Percentiles rank a stretch among this genome's conserved stretches.
These are phyloP conservation scores for Blastobotrys chiropterorum DNA, from an alignment of 805 yeast species.

Conservation along the genomic window DNA sequence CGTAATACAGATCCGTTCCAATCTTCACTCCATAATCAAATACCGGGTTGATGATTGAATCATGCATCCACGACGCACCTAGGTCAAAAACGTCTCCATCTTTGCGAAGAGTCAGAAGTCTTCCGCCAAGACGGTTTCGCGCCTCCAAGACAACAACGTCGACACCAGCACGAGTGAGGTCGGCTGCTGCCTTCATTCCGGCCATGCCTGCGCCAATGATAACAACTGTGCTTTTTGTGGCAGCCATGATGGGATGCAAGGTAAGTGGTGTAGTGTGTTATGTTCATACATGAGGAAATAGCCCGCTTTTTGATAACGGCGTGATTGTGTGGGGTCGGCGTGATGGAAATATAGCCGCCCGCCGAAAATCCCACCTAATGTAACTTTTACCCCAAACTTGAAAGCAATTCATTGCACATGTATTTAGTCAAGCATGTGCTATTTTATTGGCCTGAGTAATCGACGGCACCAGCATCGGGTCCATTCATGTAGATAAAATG, in stretches of 20 bases:
- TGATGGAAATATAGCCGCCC: no score
- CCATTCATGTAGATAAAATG: no score
- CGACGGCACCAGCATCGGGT: no score
- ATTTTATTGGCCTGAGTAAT: no score
- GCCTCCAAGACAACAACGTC: constrained; percentile 62
- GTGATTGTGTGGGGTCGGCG: no score
- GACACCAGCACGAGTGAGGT: constrained; percentile 38
- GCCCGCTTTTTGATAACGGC: no score
- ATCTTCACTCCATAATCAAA: constrained; percentile 43
- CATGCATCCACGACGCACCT: constrained; percentile 95
- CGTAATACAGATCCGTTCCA: constrained; percentile 36
- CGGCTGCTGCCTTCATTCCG: constrained; percentile 67
- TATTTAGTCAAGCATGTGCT: no score
- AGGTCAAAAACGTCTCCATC: constrained; percentile 46
- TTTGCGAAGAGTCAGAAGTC: constrained; percentile 41
- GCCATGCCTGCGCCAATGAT: constrained; percentile 77
- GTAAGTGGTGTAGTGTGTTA: no score
- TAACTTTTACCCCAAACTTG: no score
- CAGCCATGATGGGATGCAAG: neutral
- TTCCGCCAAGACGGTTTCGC: constrained; percentile 63
- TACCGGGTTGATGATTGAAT: constrained; percentile 59
- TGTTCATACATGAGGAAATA: no score
- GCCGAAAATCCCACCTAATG: no score
- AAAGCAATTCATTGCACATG: no score
- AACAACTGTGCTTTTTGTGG: constrained; percentile 22